Evolutionary conservation across 2,329 filamentous ascomycete genomes (phyloP).

Genomic region (Fusarium incarnatum): DNA sequence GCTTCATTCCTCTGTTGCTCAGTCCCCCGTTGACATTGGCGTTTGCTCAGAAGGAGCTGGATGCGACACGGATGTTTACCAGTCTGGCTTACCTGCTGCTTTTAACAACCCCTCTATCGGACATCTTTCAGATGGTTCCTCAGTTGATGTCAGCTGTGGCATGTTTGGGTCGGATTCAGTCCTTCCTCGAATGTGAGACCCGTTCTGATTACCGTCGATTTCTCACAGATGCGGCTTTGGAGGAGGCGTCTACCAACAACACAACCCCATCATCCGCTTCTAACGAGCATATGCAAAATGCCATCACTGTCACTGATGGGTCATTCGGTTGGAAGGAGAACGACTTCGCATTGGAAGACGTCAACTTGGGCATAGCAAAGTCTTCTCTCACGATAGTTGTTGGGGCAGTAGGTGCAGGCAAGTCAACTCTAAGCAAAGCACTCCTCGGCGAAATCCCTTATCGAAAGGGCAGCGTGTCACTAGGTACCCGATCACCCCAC

Average conservation of each 20-base stretch:
- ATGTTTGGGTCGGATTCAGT: slow-evolving; percentile 5
- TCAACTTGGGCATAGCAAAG: slow-evolving; percentile 26
- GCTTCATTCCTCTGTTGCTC: slow-evolving; percentile 52
- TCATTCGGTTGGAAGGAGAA: slow-evolving; percentile 44
- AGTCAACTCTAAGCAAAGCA: slow-evolving; percentile 54
- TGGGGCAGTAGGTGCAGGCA: slow-evolving; percentile 52
- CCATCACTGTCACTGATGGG: slow-evolving; percentile 1
- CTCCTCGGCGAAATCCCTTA: slow-evolving; percentile 49
- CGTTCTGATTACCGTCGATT: slow-evolving; percentile 7
- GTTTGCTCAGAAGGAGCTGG: slow-evolving; percentile 41
- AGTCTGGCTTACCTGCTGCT: slow-evolving; percentile 26
- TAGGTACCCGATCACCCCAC: slow-evolving; percentile 23
- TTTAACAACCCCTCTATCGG: slow-evolving; percentile 5
- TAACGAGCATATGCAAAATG: not conserved
- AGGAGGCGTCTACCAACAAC: not conserved
- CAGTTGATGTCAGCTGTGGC: slow-evolving; percentile 11
- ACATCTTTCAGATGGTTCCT: slow-evolving; percentile 3
- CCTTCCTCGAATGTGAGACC: not conserved
- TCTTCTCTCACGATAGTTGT: slow-evolving; percentile 50
- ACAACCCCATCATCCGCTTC: not conserved
- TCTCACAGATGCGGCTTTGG: not conserved
- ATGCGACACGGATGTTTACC: slow-evolving; percentile 49
- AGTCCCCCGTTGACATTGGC: slow-evolving; percentile 51
- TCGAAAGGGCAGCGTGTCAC: slow-evolving; percentile 19
- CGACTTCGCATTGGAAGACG: slow-evolving; percentile 28